These are phyloP conservation scores for Lecanicillium sp. DNA, from an alignment of 2,329 filamentous ascomycete species.

Conservation along the genomic window DNA sequence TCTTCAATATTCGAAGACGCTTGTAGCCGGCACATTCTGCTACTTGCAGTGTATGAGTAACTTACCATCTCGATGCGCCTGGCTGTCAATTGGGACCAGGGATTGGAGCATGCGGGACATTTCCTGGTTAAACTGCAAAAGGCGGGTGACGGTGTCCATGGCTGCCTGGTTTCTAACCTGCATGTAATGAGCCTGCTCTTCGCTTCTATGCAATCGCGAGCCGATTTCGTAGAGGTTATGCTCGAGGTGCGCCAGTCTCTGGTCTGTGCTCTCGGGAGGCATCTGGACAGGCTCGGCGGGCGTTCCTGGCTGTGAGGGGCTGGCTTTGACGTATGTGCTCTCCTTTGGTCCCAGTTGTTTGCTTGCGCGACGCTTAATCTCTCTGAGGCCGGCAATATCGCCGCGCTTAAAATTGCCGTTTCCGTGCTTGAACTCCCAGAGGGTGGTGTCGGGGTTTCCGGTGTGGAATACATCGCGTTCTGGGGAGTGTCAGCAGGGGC, in stretches of 20 bases:
- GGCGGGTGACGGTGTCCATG: conserved; percentile 69
- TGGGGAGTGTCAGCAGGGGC: conserved; percentile 31
- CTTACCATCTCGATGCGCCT: conserved; percentile 77
- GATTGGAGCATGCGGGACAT: conserved; percentile 69
- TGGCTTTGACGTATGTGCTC: conserved; percentile 71
- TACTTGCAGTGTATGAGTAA: too few relatives aligned
- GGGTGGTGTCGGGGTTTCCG: conserved; percentile 81
- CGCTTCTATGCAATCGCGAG: conserved; percentile 68
- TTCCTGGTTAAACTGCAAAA: conserved; percentile 75
- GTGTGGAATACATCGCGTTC: conserved; percentile 98
- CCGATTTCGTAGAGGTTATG: conserved; percentile 77
- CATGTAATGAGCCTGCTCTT: conserved; percentile 75
- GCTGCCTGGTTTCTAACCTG: conserved; percentile 75
- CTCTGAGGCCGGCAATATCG: conserved; percentile 80
- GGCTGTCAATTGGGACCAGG: conserved; percentile 68
- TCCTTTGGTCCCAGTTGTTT: conserved; percentile 92
- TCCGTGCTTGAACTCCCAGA: conserved; percentile 99
- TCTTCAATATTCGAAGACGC: too few relatives aligned
- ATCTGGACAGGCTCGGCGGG: conserved; percentile 72
- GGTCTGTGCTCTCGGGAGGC: conserved; percentile 68
- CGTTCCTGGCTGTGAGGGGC: conserved; percentile 73
- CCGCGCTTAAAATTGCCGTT: conserved; percentile 96
- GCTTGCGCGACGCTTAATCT: conserved; percentile 93
- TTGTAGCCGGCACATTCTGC: too few relatives aligned
- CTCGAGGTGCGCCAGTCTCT: conserved; percentile 68